Percentiles rank a stretch among this genome's conserved stretches.
These are phyloP conservation scores for Fusarium chaquense DNA, from an alignment of 2,329 filamentous ascomycete species.

Conservation along the genomic window DNA sequence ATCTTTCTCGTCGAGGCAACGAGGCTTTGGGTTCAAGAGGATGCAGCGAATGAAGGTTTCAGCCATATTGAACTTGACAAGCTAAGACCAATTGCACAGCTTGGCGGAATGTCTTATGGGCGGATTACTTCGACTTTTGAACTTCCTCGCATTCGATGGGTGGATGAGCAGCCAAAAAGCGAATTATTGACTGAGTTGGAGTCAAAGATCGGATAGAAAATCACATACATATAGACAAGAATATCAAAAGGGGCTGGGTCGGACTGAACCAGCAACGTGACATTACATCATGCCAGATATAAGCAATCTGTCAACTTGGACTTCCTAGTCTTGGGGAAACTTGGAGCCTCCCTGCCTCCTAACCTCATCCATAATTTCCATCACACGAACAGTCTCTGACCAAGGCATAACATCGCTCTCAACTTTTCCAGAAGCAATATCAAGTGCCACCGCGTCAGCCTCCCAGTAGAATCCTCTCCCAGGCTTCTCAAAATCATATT, in stretches of 20 bases:
- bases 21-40: conserved; percentile 88
- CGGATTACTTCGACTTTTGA: conserved; percentile 78
- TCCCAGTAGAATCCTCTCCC: conserved; percentile 60
- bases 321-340: conserved; percentile 48
- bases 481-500: conserved; percentile 53
- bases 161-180: not conserved
- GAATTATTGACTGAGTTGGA: not conserved
- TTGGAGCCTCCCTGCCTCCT: conserved; percentile 50
- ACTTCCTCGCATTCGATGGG: conserved; percentile 59
- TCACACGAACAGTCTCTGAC: conserved; percentile 59
- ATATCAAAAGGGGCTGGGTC: no score
- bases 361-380: conserved; percentile 62
- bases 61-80: conserved; percentile 81
- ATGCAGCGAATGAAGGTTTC: conserved; percentile 83
- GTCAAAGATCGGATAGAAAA: no score
- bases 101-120: conserved; percentile 89
- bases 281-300: not conserved
- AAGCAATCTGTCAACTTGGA: rapidly evolving
- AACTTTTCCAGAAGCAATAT: conserved; percentile 53
- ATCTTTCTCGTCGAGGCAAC: conserved; percentile 84
- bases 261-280: not conserved
- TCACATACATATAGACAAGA: no score
- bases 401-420: conserved; percentile 59
- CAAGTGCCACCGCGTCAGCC: conserved; percentile 57
- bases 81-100: conserved; percentile 79